Percentiles rank a stretch among this genome's conserved stretches.
These are phyloP conservation scores for Ramularia endophylla DNA, from an alignment of 2,329 filamentous ascomycete species.

Conservation along the genomic window DNA sequence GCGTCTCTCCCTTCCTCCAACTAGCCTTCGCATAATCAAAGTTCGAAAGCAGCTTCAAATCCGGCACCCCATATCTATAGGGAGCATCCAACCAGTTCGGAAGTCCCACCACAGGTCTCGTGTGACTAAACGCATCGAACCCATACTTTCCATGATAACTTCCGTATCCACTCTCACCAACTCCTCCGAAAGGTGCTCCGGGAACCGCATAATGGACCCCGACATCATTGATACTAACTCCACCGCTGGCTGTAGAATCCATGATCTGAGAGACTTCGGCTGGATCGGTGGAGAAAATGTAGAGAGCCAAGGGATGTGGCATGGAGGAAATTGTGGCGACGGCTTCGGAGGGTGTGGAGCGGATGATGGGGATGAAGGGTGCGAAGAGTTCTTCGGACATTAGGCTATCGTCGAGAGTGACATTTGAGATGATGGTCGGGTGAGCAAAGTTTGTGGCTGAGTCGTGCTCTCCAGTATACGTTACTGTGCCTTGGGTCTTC, in stretches of 20 bases:
- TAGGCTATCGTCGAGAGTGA: conserved; percentile 66
- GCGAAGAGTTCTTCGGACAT: conserved; percentile 81
- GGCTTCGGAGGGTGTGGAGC: conserved; percentile 71
- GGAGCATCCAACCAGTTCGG: conserved; percentile 10
- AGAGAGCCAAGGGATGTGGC: conserved; percentile 71
- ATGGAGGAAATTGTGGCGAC: conserved; percentile 57
- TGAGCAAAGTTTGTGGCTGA: conserved; percentile 74
- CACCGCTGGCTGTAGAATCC: conserved; percentile 38
- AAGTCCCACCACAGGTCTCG: conserved; percentile 7
- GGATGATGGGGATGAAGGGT: conserved; percentile 72
- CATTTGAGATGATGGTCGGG: conserved; percentile 74
- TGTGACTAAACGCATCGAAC: conserved; percentile 60
- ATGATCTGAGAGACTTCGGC: conserved; percentile 61
- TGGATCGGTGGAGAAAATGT: conserved; percentile 68
- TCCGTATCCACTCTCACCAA: conserved; percentile 70
- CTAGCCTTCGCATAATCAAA: conserved; percentile 8
- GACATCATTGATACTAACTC: conserved; percentile 45
- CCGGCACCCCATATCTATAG: too few relatives aligned
- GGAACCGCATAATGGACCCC: conserved; percentile 62
- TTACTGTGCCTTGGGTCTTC: conserved; percentile 69
- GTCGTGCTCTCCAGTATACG: conserved; percentile 77
- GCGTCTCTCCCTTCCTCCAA: conserved; percentile 10
- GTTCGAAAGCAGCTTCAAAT: conserved; percentile 8
- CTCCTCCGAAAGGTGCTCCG: conserved; percentile 70
- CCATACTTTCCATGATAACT: conserved; percentile 67